Percentiles rank a stretch among this genome's conserved stretches.
Conservation (phyloP, 179 eudicot genomes). For the Silene noctiflora region DNA sequence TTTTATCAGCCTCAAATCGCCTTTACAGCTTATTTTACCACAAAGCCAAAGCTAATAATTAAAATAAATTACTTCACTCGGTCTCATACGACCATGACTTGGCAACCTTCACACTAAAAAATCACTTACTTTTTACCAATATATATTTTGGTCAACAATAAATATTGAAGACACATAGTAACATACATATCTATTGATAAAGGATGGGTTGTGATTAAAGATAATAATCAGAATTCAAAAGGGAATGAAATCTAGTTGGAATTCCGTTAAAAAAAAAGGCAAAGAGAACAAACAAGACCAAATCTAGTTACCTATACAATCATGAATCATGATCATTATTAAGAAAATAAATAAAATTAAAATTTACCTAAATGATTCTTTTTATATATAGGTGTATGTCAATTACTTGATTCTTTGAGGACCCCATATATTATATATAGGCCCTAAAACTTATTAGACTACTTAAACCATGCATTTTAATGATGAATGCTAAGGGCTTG, state of each 20-base stretch:
- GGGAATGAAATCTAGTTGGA: slow-evolving; percentile 16
- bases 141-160: slow-evolving; percentile 3
- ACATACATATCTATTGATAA: background rate
- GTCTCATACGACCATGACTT: background rate
- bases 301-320: slow-evolving; percentile 16
- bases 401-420: slow-evolving; percentile 15
- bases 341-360: background rate
- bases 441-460: slow-evolving; percentile 23
- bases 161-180: background rate
- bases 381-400: slow-evolving; percentile 9
- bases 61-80: no score
- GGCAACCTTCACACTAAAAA: background rate
- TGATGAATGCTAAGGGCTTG: slow-evolving; percentile 19
- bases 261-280: slow-evolving; percentile 12
- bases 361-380: background rate
- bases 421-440: slow-evolving; percentile 6
- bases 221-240: background rate
- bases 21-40: no score
- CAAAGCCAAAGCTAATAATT: no score
- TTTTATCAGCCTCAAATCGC: no score
- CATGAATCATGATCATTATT: slow-evolving; percentile 24
- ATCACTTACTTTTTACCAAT: background rate
- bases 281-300: background rate
- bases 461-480: slow-evolving; percentile 23
- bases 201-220: background rate